A percentile compares a stretch with the other conserved stretches of the same genome.
Evolutionary conservation across 164 flowering plant genomes (phyloP).

Genomic region (Umbilicus rupestris): DNA sequence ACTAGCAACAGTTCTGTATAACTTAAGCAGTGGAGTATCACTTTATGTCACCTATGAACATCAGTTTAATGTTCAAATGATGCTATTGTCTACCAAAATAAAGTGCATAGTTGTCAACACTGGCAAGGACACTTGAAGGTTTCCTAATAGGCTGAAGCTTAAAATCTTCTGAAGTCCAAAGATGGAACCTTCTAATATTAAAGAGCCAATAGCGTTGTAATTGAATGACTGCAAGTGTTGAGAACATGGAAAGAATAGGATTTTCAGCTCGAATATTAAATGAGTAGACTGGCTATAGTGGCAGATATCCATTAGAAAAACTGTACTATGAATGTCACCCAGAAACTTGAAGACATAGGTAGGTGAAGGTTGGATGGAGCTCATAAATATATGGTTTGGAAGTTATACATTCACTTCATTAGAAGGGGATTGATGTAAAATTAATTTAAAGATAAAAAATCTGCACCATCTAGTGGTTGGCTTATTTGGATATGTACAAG

Average conservation of each 20-base stretch:
- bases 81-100: not conserved
- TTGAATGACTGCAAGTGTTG: not conserved
- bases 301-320: not conserved
- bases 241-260: not conserved
- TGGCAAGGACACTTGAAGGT: not conserved
- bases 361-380: constrained; percentile 2
- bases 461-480: not conserved
- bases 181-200: not conserved
- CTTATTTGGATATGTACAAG: not conserved
- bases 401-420: constrained; percentile 1
- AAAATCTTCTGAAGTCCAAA: not conserved
- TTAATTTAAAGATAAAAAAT: not conserved
- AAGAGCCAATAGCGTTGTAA: not conserved
- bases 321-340: not conserved
- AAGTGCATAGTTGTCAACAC: not conserved
- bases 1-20: not conserved
- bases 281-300: not conserved
- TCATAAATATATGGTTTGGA: not conserved
- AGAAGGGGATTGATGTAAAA: not conserved
- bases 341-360: not conserved
- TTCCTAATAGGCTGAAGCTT: not conserved
- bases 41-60: not conserved
- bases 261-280: not conserved
- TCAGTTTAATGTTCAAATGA: not conserved
- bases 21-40: not conserved